phyloP scores from a whole-genome alignment of 108 stramenopile species.

The Pseudonitzschia delicatissima region DNA sequence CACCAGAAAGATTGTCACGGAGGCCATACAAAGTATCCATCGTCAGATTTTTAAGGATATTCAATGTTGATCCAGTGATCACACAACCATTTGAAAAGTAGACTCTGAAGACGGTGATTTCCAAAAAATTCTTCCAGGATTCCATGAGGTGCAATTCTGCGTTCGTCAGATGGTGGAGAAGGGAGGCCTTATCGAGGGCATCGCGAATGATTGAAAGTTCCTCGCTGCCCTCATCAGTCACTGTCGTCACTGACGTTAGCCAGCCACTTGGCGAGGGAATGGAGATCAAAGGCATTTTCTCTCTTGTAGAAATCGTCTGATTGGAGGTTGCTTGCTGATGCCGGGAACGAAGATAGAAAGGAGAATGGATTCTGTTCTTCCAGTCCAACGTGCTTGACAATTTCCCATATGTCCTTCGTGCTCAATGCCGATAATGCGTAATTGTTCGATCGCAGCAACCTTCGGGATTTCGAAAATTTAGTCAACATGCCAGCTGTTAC shows the following conservation, averaged over 20 bases:
- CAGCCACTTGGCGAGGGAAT: conserved; percentile 13
- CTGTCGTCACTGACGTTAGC: neutral
- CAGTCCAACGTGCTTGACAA: neutral
- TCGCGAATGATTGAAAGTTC: neutral
- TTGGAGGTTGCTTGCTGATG: conserved; percentile 8
- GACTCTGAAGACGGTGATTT: conserved; percentile 1
- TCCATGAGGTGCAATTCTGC: conserved; percentile 13
- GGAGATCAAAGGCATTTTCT: conserved; percentile 30
- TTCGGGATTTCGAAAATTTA: neutral
- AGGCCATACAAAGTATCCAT: conserved; percentile 11
- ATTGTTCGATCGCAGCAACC: conserved; percentile 9
- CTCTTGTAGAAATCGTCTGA: conserved; percentile 11
- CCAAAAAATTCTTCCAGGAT: conserved; percentile 17
- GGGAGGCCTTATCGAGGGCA: conserved; percentile 5
- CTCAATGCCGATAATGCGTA: conserved; percentile 5
- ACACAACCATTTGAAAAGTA: conserved; percentile 2
- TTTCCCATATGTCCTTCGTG: conserved; percentile 1
- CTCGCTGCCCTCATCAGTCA: conserved; percentile 6
- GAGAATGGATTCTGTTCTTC: neutral
- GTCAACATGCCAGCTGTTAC: conserved; percentile 5
- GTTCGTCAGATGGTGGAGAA: conserved; percentile 7
- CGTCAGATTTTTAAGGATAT: neutral
- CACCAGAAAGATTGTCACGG: conserved; percentile 9
- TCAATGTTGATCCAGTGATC: neutral
- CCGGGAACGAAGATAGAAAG: conserved; percentile 19